Evolutionary conservation across 179 eudicot species (phyloP).

Genomic region (Beta corolliflora): DNA sequence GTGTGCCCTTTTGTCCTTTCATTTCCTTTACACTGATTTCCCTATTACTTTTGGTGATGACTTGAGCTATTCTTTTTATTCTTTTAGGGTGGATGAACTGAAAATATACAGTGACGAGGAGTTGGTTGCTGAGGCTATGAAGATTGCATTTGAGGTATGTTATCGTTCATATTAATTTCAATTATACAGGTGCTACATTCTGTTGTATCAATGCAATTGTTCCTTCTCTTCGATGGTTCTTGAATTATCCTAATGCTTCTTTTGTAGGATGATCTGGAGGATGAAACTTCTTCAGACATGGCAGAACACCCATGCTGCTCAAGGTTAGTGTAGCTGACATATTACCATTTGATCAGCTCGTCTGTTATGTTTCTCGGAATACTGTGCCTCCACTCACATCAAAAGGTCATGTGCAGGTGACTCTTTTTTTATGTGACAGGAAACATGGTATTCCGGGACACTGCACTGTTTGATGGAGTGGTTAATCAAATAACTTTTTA

Average conservation of each 20-base stretch:
- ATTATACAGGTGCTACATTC: too few species aligned
- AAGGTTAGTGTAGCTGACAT: slow-evolving; percentile 33
- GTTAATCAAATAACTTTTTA: neutral
- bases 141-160: slow-evolving; percentile 72
- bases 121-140: slow-evolving; percentile 64
- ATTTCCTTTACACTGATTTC: neutral
- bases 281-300: slow-evolving; percentile 33
- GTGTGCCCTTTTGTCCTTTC: slow-evolving; percentile 4
- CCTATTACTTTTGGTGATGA: neutral
- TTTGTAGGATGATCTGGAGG: slow-evolving; percentile 42
- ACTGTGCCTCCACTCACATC: too few species aligned
- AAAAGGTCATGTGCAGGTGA: too few species aligned
- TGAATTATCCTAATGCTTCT: neutral
- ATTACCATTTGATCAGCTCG: too few species aligned
- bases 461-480: neutral
- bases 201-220: neutral
- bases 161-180: neutral
- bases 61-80: neutral
- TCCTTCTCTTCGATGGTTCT: neutral
- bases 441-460: too few species aligned
- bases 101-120: slow-evolving; percentile 70
- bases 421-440: too few species aligned
- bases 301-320: slow-evolving; percentile 32
- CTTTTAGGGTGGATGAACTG: slow-evolving; percentile 68
- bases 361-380: too few species aligned